Evolutionary conservation across 179 eudicot genomes (phyloP).

Genomic region (Vitellaria paradoxa): DNA sequence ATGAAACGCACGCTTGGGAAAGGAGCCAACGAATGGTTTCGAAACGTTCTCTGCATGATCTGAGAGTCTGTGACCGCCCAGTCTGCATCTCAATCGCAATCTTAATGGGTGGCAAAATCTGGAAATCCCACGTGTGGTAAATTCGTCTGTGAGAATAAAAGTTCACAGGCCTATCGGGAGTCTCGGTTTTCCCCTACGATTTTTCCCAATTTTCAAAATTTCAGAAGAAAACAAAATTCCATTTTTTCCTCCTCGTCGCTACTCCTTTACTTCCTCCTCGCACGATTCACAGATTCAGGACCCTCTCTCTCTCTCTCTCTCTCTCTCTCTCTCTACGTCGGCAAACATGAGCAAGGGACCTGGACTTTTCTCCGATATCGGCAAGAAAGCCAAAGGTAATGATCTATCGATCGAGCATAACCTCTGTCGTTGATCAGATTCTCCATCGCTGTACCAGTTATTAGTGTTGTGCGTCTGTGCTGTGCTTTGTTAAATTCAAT

Average conservation of each 20-base stretch:
- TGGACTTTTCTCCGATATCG: conserved; percentile 87
- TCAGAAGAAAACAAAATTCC: no score
- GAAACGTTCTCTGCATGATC: no score
- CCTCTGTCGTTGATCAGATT: background rate
- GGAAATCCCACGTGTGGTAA: no score
- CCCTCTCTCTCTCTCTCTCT: background rate
- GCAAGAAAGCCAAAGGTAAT: conserved; percentile 88
- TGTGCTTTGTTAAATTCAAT: background rate
- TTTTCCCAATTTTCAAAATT: background rate
- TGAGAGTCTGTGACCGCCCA: no score
- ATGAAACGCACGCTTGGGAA: no score
- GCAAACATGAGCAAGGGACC: conserved; percentile 77
- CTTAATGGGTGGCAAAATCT: no score
- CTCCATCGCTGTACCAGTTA: background rate
- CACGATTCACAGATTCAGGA: background rate
- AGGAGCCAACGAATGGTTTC: no score
- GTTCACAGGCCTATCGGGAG: background rate
- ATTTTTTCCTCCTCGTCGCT: background rate
- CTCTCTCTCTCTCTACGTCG: conserved; percentile 16
- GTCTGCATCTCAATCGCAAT: no score
- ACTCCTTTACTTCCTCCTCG: background rate
- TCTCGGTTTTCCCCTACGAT: background rate
- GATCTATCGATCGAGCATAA: background rate
- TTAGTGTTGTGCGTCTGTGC: no score
- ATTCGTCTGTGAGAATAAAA: no score